Evolutionary conservation across 306 rosid species (phyloP).

Genomic region (Bauhinia variegata): DNA sequence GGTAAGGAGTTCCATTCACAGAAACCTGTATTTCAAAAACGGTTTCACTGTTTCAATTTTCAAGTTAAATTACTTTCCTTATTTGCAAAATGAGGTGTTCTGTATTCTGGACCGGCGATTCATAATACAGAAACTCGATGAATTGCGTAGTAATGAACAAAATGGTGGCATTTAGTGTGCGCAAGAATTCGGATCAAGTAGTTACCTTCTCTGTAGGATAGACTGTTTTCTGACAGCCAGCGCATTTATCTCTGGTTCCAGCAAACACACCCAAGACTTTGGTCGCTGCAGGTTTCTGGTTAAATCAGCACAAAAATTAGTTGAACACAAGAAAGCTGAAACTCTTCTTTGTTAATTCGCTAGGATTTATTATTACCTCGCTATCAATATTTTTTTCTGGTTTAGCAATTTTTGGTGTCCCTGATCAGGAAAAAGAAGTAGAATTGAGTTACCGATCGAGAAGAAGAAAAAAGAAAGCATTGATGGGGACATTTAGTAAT

Average conservation of each 20-base stretch:
- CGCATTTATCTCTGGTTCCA: slow-evolving; percentile 95
- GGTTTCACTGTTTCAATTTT: not conserved
- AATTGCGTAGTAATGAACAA: slow-evolving; percentile 6
- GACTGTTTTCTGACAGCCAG: slow-evolving; percentile 90
- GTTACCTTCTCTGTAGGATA: slow-evolving; percentile 96
- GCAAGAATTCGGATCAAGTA: not conserved
- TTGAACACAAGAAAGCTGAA: slow-evolving; percentile 13
- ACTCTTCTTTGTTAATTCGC: slow-evolving; percentile 8
- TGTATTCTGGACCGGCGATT: slow-evolving; percentile 8
- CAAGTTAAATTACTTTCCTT: not conserved
- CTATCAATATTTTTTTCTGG: slow-evolving; percentile 70
- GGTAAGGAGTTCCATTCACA: slow-evolving; percentile 96
- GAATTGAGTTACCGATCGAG: slow-evolving; percentile 16
- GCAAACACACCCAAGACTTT: slow-evolving; percentile 83
- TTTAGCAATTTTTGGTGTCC: slow-evolving; percentile 88
- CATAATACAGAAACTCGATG: not conserved
- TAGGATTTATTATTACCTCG: slow-evolving; percentile 61
- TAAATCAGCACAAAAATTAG: slow-evolving; percentile 31
- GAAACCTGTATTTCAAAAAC: slow-evolving; percentile 61
- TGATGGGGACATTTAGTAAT: not conserved
- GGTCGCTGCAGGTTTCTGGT: slow-evolving; percentile 73
- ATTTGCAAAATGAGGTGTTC: not conserved
- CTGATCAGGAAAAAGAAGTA: slow-evolving; percentile 44
- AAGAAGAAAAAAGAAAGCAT: slow-evolving; percentile 8
- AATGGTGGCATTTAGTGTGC: not conserved